Evolutionary conservation across 208 protist genomes (phyloP).

Genomic region (Acanthamoeba rhysodes): DNA sequence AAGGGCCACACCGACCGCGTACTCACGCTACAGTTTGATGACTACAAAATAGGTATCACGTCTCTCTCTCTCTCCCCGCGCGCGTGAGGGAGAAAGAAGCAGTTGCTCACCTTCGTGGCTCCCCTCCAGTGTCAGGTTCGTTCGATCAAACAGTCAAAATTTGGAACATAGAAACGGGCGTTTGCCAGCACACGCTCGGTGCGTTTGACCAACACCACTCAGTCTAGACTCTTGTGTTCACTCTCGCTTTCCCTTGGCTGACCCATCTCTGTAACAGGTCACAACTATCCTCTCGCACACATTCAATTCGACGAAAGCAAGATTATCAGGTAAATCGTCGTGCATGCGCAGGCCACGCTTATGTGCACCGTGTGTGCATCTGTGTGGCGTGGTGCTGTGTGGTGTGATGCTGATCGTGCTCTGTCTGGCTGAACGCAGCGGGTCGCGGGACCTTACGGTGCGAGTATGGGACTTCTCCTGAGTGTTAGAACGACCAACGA

Average conservation of each 20-base stretch:
- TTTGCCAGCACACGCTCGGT: conserved; percentile 9
- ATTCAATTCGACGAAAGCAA: conserved; percentile 60
- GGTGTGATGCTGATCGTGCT: background rate
- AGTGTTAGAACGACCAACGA: background rate
- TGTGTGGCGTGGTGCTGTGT: background rate
- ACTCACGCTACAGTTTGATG: conserved; percentile 51
- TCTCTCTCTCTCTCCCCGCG: background rate
- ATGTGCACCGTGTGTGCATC: background rate
- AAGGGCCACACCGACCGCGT: conserved; percentile 52
- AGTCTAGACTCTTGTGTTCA: background rate
- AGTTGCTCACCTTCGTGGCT: too few species aligned
- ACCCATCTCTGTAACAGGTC: background rate
- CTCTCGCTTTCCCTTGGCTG: background rate
- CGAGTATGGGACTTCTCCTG: conserved; percentile 35
- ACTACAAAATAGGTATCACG: conserved; percentile 37
- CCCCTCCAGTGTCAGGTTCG: background rate
- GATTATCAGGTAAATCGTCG: conserved; percentile 1
- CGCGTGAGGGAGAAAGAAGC: too few species aligned
- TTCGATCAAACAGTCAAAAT: conserved; percentile 57
- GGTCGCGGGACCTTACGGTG: conserved; percentile 42
- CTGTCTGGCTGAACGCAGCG: background rate
- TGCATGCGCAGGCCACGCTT: background rate
- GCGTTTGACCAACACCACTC: too few species aligned
- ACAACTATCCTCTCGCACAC: conserved; percentile 25
- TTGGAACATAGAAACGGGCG: conserved; percentile 21